Evolutionary conservation across 768 basidiomycete genomes (phyloP).

Genomic region (Pisolithus microcarpus): DNA sequence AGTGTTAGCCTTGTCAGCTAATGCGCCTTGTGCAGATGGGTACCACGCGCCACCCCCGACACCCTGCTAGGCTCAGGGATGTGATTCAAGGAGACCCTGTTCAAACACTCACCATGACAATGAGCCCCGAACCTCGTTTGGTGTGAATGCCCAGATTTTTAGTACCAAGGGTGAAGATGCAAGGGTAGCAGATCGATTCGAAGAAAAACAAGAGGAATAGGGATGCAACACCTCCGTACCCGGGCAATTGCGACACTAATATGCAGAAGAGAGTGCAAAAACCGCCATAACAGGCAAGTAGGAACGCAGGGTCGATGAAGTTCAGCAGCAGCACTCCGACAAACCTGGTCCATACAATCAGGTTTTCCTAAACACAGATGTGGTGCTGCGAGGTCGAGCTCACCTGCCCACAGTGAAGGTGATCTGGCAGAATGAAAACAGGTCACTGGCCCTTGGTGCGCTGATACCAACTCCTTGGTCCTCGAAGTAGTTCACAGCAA

Average conservation of each 20-base stretch:
- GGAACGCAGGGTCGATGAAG: slow-evolving; percentile 56
- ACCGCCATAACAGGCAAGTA: slow-evolving; percentile 48
- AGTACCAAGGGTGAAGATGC: slow-evolving; percentile 60
- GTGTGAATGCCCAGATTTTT: slow-evolving; percentile 57
- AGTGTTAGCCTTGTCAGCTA: slow-evolving; percentile 44
- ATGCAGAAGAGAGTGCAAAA: slow-evolving; percentile 47
- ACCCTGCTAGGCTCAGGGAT: slow-evolving; percentile 27
- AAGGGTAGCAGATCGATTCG: slow-evolving; percentile 70
- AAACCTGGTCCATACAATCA: slow-evolving; percentile 38
- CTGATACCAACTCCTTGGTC: slow-evolving; percentile 53
- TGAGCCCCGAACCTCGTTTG: slow-evolving; percentile 54
- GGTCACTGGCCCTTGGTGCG: slow-evolving; percentile 47
- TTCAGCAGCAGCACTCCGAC: slow-evolving; percentile 54
- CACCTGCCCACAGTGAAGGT: slow-evolving; percentile 59
- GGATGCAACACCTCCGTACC: slow-evolving; percentile 50
- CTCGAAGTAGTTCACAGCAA: slow-evolving; percentile 65
- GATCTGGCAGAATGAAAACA: slow-evolving; percentile 69
- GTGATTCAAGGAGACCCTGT: background rate
- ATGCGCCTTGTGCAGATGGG: slow-evolving; percentile 50
- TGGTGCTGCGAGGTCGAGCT: slow-evolving; percentile 7
- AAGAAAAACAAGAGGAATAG: slow-evolving; percentile 66
- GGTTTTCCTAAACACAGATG: background rate
- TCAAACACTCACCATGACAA: slow-evolving; percentile 45
- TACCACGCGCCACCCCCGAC: slow-evolving; percentile 68
- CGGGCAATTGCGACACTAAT: slow-evolving; percentile 42